phyloP scores from a whole-genome alignment of 2,329 filamentous ascomycete genomes.

The Nigrospora sphaerica region DNA sequence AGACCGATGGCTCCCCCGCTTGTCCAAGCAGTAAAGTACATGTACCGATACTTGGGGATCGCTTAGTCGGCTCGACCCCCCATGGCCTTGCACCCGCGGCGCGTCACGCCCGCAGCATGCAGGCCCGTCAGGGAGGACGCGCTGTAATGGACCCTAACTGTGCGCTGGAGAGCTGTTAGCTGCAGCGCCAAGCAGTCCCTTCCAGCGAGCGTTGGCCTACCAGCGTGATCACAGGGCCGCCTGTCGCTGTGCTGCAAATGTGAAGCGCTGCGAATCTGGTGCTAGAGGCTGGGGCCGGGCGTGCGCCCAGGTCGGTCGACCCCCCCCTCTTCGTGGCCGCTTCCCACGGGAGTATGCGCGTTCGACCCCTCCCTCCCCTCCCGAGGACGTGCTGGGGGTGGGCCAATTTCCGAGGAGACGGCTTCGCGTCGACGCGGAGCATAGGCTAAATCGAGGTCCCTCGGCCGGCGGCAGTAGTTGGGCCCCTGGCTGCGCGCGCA shows the following conservation, averaged over 20 bases:
- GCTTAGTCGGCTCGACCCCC: not conserved
- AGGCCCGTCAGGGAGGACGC: constrained; percentile 1
- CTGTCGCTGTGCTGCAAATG: not conserved
- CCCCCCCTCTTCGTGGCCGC: not conserved
- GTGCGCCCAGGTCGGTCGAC: not conserved
- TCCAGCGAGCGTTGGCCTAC: not conserved
- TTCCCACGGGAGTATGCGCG: no score
- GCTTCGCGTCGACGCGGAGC: no score
- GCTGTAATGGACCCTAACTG: constrained; percentile 1
- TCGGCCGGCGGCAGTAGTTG: no score
- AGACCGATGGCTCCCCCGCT: no score
- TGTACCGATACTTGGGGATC: no score
- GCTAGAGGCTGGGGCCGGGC: not conserved
- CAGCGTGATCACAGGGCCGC: not conserved
- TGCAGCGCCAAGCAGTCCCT: not conserved
- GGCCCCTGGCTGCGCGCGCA: no score
- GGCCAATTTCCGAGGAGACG: no score
- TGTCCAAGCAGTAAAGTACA: no score
- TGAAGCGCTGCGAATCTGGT: not conserved
- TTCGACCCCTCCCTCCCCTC: no score
- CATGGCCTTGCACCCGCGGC: not conserved
- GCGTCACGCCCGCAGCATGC: constrained; percentile 2
- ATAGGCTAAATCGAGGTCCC: no score
- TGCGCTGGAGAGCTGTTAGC: not conserved
- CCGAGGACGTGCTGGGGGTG: no score